Evolutionary conservation across 2,329 filamentous ascomycete species (phyloP), one percentile per base, ranked within the genome.

Genomic region (Fusarium transvaalense): DNA sequence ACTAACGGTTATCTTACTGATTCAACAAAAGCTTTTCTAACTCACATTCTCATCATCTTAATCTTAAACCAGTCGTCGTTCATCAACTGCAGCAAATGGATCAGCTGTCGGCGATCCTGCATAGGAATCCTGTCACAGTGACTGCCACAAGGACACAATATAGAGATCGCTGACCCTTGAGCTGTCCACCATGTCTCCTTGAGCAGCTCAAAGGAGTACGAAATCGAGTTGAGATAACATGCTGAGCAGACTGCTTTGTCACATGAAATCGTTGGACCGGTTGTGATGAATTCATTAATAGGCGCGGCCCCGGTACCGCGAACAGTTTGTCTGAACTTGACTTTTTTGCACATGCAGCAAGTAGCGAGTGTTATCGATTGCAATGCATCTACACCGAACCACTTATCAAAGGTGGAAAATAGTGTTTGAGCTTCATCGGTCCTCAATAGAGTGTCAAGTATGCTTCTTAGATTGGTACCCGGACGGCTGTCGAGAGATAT

Each of bases 281-380:
- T 45, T 15, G 32, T n/a, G 10, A 13, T 31, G 41, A 55, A 55
- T 14, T 55, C 52, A 29, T 46, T 38, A 3, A 55, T 23, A 46
- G 13, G 14, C 10, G 41, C 5, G 10, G 29, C 51, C 15, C 17
- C 41, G 9, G 12, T 8, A 29, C 10, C n/a, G 15, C 4, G 6
- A 23, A 7, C n/a, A 34, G 38, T 17, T 31, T 38, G 52, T 55
- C 15, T 55, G 32, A 55, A 55, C 14, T 55, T 55, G 52, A 8
- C 25, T 32, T 55, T 55, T 9, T 10, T 17, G 10, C 32, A 55
- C 25, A 38, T 25, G 4, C 10, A 55, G 41, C 52, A 38, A 14
- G 52, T 55, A 15, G 9, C 32, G 14, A 55, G 32, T 10, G 41
- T n/a, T 47, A 55, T 31, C 10, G 52, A 31, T 6, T 47, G 14